Conservation (phyloP, 495 filamentous ascomycete genomes). For the Lichina pygmaea region DNA sequence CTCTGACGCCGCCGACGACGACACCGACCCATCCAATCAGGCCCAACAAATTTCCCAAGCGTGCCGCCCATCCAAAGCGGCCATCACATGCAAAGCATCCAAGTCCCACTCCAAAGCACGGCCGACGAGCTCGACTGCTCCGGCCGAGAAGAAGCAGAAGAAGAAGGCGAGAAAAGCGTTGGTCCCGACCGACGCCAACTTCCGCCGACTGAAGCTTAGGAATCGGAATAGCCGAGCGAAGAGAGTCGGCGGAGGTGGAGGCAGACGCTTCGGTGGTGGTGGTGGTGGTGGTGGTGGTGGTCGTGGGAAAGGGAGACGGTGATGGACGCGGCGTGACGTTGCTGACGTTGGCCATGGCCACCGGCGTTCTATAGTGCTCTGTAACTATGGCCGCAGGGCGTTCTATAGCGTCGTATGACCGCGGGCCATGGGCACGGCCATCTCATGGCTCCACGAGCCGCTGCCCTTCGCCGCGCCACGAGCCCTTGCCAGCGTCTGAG, state of each 20-base stretch:
- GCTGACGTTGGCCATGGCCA: no score
- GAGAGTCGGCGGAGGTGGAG: no score
- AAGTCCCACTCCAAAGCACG: not conserved
- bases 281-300: slow-evolving; percentile 3
- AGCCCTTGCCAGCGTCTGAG: no score
- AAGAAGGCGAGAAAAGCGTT: slow-evolving; percentile 38
- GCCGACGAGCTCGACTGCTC: slow-evolving; percentile 4
- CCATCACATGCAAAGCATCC: not conserved
- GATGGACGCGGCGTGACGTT: not conserved
- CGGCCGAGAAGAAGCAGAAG: slow-evolving; percentile 20
- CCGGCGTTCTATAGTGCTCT: no score
- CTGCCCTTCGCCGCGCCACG: no score
- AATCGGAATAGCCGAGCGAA: slow-evolving; percentile 15
- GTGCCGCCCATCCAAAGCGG: not conserved
- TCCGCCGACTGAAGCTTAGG: slow-evolving; percentile 52
- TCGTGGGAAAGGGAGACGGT: not conserved
- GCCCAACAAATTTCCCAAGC: no score
- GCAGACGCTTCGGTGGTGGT: slow-evolving; percentile 4
- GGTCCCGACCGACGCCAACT: slow-evolving; percentile 57
- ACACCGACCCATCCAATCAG: slow-evolving; percentile 7
- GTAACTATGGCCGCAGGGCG: no score
- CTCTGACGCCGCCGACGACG: slow-evolving; percentile 11
- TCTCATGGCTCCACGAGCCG: no score
- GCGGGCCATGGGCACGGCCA: no score
- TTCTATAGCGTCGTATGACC: no score